These are phyloP conservation scores for Neospora caninum DNA, from an alignment of 169 alveolate genomes.

Conservation along the genomic window DNA sequence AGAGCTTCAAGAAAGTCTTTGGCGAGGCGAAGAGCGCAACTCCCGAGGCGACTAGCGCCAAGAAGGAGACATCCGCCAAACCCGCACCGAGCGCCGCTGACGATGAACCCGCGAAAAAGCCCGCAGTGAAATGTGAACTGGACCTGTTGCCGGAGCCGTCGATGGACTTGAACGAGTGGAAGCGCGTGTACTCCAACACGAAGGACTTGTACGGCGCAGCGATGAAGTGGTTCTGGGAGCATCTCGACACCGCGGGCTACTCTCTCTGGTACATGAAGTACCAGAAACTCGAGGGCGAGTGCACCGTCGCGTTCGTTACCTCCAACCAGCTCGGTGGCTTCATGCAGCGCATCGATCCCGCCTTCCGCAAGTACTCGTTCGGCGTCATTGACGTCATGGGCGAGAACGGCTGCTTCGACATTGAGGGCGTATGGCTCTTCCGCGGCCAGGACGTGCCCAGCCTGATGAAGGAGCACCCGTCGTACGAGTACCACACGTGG, in stretches of 20 bases:
- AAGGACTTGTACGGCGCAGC: slow-evolving; percentile 88
- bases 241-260: slow-evolving; percentile 90
- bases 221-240: slow-evolving; percentile 89
- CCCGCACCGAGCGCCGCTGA: slow-evolving; percentile 3
- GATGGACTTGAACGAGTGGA: slow-evolving; percentile 93
- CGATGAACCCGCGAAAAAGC: not conserved
- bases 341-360: slow-evolving; percentile 92
- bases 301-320: slow-evolving; percentile 87
- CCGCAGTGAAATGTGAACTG: slow-evolving; percentile 58
- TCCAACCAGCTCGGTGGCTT: slow-evolving; percentile 95
- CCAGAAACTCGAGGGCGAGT: slow-evolving; percentile 95
- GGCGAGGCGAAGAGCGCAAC: slow-evolving; percentile 9
- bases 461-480: slow-evolving; percentile 94
- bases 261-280: slow-evolving; percentile 92
- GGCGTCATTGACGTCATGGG: slow-evolving; percentile 95
- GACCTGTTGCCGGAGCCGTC: slow-evolving; percentile 91
- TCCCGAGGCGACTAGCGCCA: not conserved
- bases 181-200: slow-evolving; percentile 92
- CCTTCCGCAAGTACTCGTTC: slow-evolving; percentile 92
- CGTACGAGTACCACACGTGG: slow-evolving; percentile 92
- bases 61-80: not conserved
- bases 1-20: slow-evolving; percentile 38
- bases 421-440: slow-evolving; percentile 96
- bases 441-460: slow-evolving; percentile 93
- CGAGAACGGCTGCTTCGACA: slow-evolving; percentile 89